Base-by-base conservation (phyloP, 1,139 yeast genomes). In the Blastobotrys ciferrii region DNA sequence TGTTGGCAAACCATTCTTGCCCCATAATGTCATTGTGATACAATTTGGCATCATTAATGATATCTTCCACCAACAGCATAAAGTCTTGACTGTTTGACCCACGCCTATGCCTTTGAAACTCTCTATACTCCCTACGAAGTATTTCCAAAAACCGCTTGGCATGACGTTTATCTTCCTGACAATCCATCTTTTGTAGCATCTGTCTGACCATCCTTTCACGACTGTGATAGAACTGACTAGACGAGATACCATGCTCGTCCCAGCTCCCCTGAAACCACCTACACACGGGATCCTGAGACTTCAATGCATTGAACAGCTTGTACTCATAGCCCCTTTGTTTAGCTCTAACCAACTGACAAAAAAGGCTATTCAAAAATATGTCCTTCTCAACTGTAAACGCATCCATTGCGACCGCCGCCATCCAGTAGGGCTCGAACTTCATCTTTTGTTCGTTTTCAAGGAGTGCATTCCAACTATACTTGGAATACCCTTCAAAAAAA, bases 401-500 rank as follows among this genome's bases (percentile, higher is more conserved):
- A 14, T 15, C 28, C 3, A 19, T 14, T 15, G 32, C n/a, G 14
- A 45, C 37, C 17, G n/a, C 18, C 4, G 37, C 33, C 44, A 45
- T 11, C 48, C 48, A 45, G 17, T 20, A 23, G 14, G 42, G 28
- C n/a, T 40, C 32, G 11, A 45, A 33, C 32, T 20, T 45, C 32
- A 32, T 17, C 9, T 31, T 30, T 13, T 15, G 18, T 3, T 7
- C 23, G 13, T 15, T 20, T 12, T 23, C 38, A 11, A 20, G 14
- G n/a, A 45, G 44, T 13, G 19, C 38, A 14, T 20, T 43, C 48
- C 48, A 45, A 14, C 45, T 31, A 23, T 45, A 45, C n/a, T 40
- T 37, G n/a, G 48, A 35, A 17, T 30, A 45, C 11, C 32, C 42
- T 13, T 32, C 44, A n/a, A 45, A 41, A 39, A 45, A 45, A 18